Evolutionary conservation across 2,329 filamentous ascomycete genomes (phyloP), one percentile per base, ranked within the genome.

Genomic region (Arthroderma sp.): DNA sequence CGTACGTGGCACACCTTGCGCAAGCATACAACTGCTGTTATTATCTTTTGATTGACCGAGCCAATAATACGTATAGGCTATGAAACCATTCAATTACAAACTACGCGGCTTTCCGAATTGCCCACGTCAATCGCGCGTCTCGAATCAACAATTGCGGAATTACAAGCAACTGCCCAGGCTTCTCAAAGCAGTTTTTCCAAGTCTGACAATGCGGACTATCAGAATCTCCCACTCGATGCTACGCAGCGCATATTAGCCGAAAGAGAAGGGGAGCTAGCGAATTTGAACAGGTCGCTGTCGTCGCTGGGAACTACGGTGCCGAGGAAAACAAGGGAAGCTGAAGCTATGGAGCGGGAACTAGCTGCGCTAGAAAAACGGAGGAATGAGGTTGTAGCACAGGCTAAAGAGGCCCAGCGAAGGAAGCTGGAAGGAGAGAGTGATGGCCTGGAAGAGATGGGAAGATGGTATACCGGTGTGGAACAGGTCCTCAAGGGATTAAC

Each of bases 111-210:
- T 1, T 66, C 68, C 15, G 62, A 65, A 2, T 62, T 79, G 1
- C 75, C 75, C 0, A 52, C 60, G 5, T 68, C 73, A 7, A 75
- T 79, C 37, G 63, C 68, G 38, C 65, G 68, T 27, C 61, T 79
- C 4, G 68, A 75, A 51, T 58, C 61, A 2, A 70, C 63, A 1
- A 72, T 78, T 51, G 61, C 65, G 34, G 57, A 57, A 11, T 58
- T 79, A 27, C 68, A 65, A 48, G 58, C 47, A 76, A 75, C 57
- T 69, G 77, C 46, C 82, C 77, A 43, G 75, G 74, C 52, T 84
- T 80, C 67, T 72, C 68, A 54, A 80, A 75, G 53, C 55, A 1
- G 53, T 57, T 11, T 48, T 54, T 36, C 42, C 49, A 8, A 57
- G 59, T 1, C 61, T 63, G 1, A 62, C 61, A 22, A 22, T 22